These are phyloP conservation scores for Fusarium verticillioides DNA, from an alignment of 2,329 filamentous ascomycete genomes.

Conservation along the genomic window DNA sequence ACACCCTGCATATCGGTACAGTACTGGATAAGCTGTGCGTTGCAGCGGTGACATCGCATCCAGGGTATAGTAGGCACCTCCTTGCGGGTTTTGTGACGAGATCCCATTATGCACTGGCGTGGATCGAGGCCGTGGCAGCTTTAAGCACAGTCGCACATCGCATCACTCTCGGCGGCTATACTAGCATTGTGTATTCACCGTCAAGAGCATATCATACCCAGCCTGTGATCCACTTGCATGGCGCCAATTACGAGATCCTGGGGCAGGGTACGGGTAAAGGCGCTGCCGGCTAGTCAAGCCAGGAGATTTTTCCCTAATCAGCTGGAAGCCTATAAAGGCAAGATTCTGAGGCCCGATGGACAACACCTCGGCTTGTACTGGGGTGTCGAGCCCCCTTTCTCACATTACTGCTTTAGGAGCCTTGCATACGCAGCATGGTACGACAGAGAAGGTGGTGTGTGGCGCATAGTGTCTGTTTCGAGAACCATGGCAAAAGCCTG, in stretches of 20 bases:
- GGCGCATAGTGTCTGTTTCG: slow-evolving; percentile 25
- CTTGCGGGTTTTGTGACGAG: not conserved
- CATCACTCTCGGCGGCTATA: slow-evolving; percentile 3
- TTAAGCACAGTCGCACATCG: slow-evolving; percentile 1
- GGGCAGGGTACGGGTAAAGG: slow-evolving; percentile 18
- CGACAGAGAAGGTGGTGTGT: slow-evolving; percentile 34
- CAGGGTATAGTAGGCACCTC: not conserved
- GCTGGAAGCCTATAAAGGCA: not conserved
- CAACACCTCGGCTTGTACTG: slow-evolving; percentile 28
- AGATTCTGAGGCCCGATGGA: slow-evolving; percentile 20
- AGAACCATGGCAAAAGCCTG: slow-evolving; percentile 9
- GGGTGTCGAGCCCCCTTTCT: slow-evolving; percentile 30
- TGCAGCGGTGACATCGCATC: not conserved
- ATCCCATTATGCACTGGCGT: slow-evolving; percentile 6
- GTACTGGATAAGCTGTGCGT: not conserved
- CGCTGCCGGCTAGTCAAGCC: not conserved
- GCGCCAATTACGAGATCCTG: slow-evolving; percentile 35
- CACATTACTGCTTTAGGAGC: slow-evolving; percentile 36
- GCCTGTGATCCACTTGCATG: slow-evolving; percentile 42
- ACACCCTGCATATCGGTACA: not conserved
- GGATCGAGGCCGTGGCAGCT: slow-evolving; percentile 5
- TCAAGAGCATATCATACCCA: slow-evolving; percentile 9
- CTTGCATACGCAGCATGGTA: slow-evolving; percentile 42
- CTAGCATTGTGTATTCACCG: slow-evolving; percentile 15
- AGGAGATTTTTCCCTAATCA: slow-evolving; percentile 5